Evolutionary conservation across 2,329 filamentous ascomycete species (phyloP), one percentile per base, ranked within the genome.

Genomic region (Colletotrichum caudatum): DNA sequence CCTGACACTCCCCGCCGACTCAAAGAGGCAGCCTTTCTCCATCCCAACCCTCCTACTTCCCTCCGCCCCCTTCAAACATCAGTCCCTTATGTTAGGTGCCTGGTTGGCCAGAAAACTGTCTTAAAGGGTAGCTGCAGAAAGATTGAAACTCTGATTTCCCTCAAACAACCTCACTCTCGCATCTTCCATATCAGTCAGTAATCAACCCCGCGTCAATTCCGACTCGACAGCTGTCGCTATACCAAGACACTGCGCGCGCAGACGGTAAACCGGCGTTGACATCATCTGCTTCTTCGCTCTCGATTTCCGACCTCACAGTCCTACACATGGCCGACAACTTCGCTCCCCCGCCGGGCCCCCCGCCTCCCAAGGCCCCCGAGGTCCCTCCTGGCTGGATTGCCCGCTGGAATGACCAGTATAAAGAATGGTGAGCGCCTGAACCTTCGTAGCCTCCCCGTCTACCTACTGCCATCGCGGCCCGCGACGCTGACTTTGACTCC

Each of bases 401-500:
- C 14, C 89, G 94, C 74, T 97, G 91, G 89, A 96, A 97, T 81
- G 90, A 92, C 0, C 91, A 96, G 78, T 97, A 97, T 84, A 92
- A 92, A 78, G 92, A 96, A 87, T 97, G 93, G 91, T 91, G 78
- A 75, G 83, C 23, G 1, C 11, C 18, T 16, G 26, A 11, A 9
- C 33, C 7, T n/a, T 39, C 33, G 16, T n/a, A 33, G 50, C 16
- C 14, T 51, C 6, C 6, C 26, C 16, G 50, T 33, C 26, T 33
- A 20, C 50, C 26, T 33, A 20, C 50, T 53, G 16, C 14, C 53
- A 14, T 20, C 14, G 26, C 26, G 18, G 41, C 23, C 29, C 23
- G 23, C 33, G n/a, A 63, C n/a, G 61, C 66, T 75, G 72, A 79
- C 69, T 60, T 20, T 14, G 0, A 33, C 12, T 8, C 9, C 74